A percentile compares a stretch with the other conserved stretches of the same genome.
phyloP scores from a whole-genome alignment of 768 basidiomycete genomes.

The Leccinum arenicola region DNA sequence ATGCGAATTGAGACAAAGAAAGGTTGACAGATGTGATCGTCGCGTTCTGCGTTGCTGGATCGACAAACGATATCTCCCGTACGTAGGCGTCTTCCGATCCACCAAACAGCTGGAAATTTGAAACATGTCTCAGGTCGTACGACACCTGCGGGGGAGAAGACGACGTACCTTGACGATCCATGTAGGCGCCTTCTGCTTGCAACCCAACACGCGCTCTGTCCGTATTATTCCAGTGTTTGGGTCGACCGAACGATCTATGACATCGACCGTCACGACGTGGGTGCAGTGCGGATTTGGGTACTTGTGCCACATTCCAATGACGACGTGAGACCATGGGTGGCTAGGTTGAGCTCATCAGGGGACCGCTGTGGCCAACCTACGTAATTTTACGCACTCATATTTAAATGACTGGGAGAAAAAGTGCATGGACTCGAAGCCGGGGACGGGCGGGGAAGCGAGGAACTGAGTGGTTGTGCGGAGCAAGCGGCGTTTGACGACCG shows the following conservation, averaged over 20 bases:
- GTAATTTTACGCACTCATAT: conserved; percentile 63
- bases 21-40: conserved; percentile 92
- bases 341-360: conserved; percentile 38
- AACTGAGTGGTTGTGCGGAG: conserved; percentile 19
- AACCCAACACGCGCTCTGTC: conserved; percentile 86
- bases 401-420: conserved; percentile 83
- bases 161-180: conserved; percentile 89
- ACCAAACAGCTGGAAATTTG: conserved; percentile 65
- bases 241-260: conserved; percentile 81
- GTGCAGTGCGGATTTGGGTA: conserved; percentile 93
- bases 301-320: conserved; percentile 93
- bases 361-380: not conserved
- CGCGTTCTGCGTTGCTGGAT: conserved; percentile 76
- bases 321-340: conserved; percentile 88
- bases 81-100: conserved; percentile 94
- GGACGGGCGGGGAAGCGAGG: conserved; percentile 22
- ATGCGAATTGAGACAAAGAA: conserved; percentile 91
- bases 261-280: conserved; percentile 85
- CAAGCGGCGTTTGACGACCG: conserved; percentile 14
- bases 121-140: conserved; percentile 1
- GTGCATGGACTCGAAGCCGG: conserved; percentile 54
- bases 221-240: conserved; percentile 83
- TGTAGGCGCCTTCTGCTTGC: conserved; percentile 85
- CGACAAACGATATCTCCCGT: conserved; percentile 90
- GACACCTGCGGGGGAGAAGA: conserved; percentile 1